Base-by-base conservation (phyloP, 805 yeast genomes). In the Pichia heedii region DNA sequence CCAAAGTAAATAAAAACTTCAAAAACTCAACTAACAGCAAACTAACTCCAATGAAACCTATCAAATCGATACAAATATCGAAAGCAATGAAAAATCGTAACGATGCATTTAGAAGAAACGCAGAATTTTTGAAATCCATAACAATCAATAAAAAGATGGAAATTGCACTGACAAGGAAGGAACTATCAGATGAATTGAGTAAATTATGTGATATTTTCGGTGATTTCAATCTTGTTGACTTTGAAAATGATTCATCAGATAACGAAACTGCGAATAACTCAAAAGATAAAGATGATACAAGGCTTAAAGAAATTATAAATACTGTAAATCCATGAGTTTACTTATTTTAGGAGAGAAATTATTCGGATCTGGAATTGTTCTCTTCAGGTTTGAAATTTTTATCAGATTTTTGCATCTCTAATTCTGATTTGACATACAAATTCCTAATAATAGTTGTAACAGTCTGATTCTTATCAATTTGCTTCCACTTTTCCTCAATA, bases 401-500 rank as follows among this genome's bases (percentile, higher is more conserved):
- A 16, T 32, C 33, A 10, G 29, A 9, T 21, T 36, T 41, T 22
- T 24, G 34, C 10, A 34, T 19, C 12, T 34, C 35, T 8, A 26
- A 35, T 34, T 44, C 55, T n/a, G 50, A 46, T 22, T 55, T 52
- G 39, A 47, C 47, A 36, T 47, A 52, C 29, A 47, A 46, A 12
- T 50, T 50, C 22, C 48, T 54, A 20, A 57, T 39, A n/a, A 54
- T 52, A 9, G 42, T 50, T 1, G 56, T 47, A 2, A 60, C 57
- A 8, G 54, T 54, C 26, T 48, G 50, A 36, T 60, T 47, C 12
- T 49, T 53, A 43, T 60, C 65, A 38, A 60, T 60, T 47, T 47
- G 39, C 13, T 50, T 50, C 65, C 65, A 60, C 18, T 47, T 48
- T 20, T 55, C 50, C 32, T 52, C 55, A 29, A 60, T 54, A 33